Evolutionary conservation across 164 flowering plant genomes (phyloP), one percentile per base, ranked within the genome.

Genomic region (Santalum album): DNA sequence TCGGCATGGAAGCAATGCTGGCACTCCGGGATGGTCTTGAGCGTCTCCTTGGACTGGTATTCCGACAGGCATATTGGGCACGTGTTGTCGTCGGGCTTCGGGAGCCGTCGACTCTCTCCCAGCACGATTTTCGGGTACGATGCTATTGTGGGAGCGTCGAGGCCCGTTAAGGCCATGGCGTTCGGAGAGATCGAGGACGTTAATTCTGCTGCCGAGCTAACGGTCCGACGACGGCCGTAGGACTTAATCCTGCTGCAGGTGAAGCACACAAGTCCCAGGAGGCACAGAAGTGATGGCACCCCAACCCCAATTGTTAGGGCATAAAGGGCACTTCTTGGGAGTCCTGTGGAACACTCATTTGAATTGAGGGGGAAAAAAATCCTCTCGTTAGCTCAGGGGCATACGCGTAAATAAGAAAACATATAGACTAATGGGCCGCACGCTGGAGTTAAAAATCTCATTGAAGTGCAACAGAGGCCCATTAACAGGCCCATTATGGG

Each of bases 31-130:
- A 71, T 61, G 27, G 49, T 53, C 42, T 55, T 64, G 3, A 71
- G 20, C 12, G 66, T 55, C 18, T 71, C 75, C 29, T 61, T 57
- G 55, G 57, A 25, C 17, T 18, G 29, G 47, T 61, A 64, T 23
- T 71, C 69, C 3, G 63, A 59, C 49, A 66, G 42, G 60, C 75
- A 71, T 20, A 71, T 71, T 2, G 63, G 32, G 48, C 75, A 71
- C 5, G 43, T 58, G 54, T 3, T 34, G 22, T 51, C 64, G 35
- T 64, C 57, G 2, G 63, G 63, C 23, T 58, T 61, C 0, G 69
- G 71, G 1, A 71, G 45, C 14, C 72, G 25, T 23, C 57, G 42
- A 57, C 71, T 71, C 54, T 66, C 66, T 1, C 75, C 69, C 3
- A 67, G 38, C 0, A 65, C 61, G 7, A 62, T 39, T 36, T 64